Evolutionary conservation across 805 yeast species (phyloP).

Genomic region (Babjeviella inositovora): DNA sequence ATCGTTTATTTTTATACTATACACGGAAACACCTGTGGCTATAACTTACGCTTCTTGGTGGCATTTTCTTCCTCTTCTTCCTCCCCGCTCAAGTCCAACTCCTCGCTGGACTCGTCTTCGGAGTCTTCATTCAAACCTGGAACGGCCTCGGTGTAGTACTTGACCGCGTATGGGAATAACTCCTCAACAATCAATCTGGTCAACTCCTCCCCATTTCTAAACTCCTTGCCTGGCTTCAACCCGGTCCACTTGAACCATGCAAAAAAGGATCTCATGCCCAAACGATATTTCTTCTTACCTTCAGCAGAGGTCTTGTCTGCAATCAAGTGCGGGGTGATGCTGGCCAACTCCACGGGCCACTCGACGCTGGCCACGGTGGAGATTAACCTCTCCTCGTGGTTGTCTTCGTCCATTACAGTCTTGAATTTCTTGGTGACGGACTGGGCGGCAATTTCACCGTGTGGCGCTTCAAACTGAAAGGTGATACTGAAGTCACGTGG

Average conservation of each 20-base stretch:
- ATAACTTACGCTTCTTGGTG: constrained; percentile 1
- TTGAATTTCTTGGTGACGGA: constrained; percentile 43
- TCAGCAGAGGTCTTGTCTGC: constrained; percentile 23
- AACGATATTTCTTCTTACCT: constrained; percentile 44
- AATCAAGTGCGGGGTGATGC: constrained; percentile 36
- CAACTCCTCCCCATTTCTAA: constrained; percentile 63
- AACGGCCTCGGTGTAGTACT: constrained; percentile 63
- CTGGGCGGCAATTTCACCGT: constrained; percentile 36
- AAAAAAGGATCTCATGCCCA: constrained; percentile 73
- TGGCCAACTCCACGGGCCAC: constrained; percentile 58
- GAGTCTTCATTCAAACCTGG: constrained; percentile 43
- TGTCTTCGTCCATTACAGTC: constrained; percentile 21
- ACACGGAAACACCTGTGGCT: too few species aligned
- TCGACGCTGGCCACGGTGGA: constrained; percentile 37
- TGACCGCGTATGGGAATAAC: constrained; percentile 71
- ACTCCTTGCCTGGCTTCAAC: constrained; percentile 57
- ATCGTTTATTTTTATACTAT: too few species aligned
- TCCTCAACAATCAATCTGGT: constrained; percentile 65
- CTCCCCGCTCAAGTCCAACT: constrained; percentile 37
- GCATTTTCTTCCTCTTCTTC: constrained; percentile 18
- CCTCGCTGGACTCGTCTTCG: constrained; percentile 32
- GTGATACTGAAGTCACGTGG: constrained; percentile 45
- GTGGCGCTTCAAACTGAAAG: constrained; percentile 33
- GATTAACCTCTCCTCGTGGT: constrained; percentile 36
- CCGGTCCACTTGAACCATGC: constrained; percentile 87